Evolutionary conservation across 192 early-diverging fungal genomes (phyloP).

Genomic region (Pilaira anomala): DNA sequence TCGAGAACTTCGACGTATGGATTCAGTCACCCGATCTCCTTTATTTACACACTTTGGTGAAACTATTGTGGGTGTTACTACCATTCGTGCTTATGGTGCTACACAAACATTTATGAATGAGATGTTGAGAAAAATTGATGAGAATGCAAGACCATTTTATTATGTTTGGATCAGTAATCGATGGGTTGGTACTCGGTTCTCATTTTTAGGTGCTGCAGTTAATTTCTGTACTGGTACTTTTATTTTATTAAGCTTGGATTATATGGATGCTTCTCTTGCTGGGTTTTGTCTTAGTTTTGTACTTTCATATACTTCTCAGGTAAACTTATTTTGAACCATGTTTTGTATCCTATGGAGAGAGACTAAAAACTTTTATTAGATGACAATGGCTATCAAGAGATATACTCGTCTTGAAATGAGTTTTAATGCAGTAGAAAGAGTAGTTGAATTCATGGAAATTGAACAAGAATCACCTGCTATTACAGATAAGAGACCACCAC

Average conservation of each 20-base stretch:
- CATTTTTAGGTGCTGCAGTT: constrained; percentile 69
- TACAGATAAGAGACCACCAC: constrained; percentile 48
- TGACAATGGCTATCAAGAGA: constrained; percentile 60
- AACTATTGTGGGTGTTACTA: constrained; percentile 61
- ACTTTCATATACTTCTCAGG: constrained; percentile 60
- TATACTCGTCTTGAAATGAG: constrained; percentile 78
- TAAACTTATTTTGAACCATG: constrained; percentile 48
- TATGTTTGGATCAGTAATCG: constrained; percentile 77
- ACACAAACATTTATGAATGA: constrained; percentile 61
- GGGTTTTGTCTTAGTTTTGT: constrained; percentile 84
- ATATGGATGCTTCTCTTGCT: constrained; percentile 73
- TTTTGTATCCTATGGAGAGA: constrained; percentile 17
- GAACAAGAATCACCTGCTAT: constrained; percentile 74
- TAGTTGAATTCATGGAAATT: constrained; percentile 76
- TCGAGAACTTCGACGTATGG: constrained; percentile 83
- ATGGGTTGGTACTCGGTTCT: constrained; percentile 82
- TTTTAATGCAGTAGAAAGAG: constrained; percentile 83
- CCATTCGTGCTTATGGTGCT: constrained; percentile 80
- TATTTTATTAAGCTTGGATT: constrained; percentile 51
- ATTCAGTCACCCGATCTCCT: constrained; percentile 70
- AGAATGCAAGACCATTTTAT: constrained; percentile 77
- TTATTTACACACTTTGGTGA: constrained; percentile 81
- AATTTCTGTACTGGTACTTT: constrained; percentile 59
- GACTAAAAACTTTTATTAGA: constrained; percentile 35
- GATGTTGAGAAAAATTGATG: constrained; percentile 38